phyloP scores from a whole-genome alignment of 176 grass and related monocot species.

The Themeda triandra region DNA sequence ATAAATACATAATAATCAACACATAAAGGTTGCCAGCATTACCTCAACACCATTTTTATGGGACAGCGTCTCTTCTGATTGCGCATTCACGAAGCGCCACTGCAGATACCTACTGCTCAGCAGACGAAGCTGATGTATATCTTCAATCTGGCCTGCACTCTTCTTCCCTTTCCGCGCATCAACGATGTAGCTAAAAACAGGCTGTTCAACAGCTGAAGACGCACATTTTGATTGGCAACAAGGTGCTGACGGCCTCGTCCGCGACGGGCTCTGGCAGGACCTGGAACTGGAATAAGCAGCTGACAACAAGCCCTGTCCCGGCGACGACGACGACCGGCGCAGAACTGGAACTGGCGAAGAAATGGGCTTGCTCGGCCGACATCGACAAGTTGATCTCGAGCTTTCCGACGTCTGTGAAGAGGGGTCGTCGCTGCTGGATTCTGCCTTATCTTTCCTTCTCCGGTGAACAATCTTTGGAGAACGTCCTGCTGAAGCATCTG shows the following conservation, averaged over 20 bases:
- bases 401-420: conserved; percentile 36
- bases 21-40: not conserved
- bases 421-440: conserved; percentile 9
- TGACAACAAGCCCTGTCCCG: conserved; percentile 22
- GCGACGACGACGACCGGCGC: conserved; percentile 11
- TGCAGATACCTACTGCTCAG: conserved; percentile 57
- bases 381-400: not conserved
- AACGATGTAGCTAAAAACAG: conserved; percentile 36
- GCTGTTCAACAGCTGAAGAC: not conserved
- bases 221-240: conserved; percentile 34
- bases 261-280: conserved; percentile 34
- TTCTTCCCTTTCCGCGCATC: conserved; percentile 54
- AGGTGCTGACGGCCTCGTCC: conserved; percentile 38
- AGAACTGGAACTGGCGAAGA: conserved; percentile 18
- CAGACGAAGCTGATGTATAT: conserved; percentile 51
- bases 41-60: conserved; percentile 59
- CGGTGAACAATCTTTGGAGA: conserved; percentile 21
- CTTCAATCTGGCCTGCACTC: conserved; percentile 48
- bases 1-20: not conserved
- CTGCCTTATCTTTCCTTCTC: conserved; percentile 17
- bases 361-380: not conserved
- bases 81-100: conserved; percentile 64
- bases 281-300: not conserved
- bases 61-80: conserved; percentile 25
- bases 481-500: not conserved